Percentiles rank a stretch among this genome's conserved stretches.
Evolutionary conservation across 169 alveolate genomes (phyloP).

Genomic region (Plasmodium gaboni): DNA sequence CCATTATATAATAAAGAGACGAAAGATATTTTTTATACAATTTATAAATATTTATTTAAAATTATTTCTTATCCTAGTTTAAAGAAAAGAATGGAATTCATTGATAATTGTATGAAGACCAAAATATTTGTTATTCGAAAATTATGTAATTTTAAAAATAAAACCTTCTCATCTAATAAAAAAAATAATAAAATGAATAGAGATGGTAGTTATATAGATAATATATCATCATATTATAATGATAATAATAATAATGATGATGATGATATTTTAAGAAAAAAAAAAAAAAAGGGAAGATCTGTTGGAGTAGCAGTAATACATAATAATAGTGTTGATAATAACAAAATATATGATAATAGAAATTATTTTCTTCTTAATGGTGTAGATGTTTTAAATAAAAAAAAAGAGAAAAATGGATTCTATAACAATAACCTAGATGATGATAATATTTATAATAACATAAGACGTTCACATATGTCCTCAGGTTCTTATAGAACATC

Average conservation of each 20-base stretch:
- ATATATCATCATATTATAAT: background rate
- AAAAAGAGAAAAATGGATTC: background rate
- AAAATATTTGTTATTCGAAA: constrained; percentile 40
- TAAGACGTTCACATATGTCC: background rate
- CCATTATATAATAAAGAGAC: constrained; percentile 67
- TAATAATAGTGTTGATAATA: no score
- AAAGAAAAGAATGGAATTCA: constrained; percentile 52
- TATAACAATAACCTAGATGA: no score
- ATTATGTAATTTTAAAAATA: constrained; percentile 28
- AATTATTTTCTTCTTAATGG: background rate
- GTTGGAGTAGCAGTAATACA: no score
- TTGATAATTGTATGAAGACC: constrained; percentile 45
- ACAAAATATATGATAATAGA: background rate
- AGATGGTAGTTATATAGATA: background rate
- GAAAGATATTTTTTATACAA: constrained; percentile 47
- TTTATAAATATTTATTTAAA: constrained; percentile 31
- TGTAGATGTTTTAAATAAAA: background rate
- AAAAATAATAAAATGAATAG: background rate
- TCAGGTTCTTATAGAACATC: no score
- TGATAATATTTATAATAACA: background rate
- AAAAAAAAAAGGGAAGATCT: background rate
- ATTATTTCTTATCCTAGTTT: constrained; percentile 40
- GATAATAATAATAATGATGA: background rate
- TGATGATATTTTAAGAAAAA: background rate
- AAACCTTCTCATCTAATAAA: background rate